Percentiles rank a stretch among this genome's conserved stretches.
phyloP scores from a whole-genome alignment of 108 stramenopile genomes.

The Nitzschia putrida region DNA sequence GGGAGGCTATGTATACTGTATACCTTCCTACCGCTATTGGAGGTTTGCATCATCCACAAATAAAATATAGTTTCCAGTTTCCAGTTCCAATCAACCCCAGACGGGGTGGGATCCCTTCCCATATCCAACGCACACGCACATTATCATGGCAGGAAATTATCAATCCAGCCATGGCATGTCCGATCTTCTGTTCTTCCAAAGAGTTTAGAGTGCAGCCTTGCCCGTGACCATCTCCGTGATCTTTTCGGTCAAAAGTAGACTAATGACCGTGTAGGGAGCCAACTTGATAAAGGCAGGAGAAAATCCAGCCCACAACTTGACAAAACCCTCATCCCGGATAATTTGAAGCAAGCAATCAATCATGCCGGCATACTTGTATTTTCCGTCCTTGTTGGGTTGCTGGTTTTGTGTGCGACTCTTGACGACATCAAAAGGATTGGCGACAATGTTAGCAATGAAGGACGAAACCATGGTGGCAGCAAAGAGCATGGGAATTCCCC shows the following conservation, averaged over 20 bases:
- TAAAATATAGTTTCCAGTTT: no score
- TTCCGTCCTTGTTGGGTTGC: constrained; percentile 32
- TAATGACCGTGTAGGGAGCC: constrained; percentile 76
- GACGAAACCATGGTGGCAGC: constrained; percentile 61
- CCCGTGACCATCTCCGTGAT: constrained; percentile 64
- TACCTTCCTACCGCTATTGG: no score
- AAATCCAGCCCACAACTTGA: constrained; percentile 67
- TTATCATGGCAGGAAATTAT: no score
- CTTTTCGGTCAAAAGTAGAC: constrained; percentile 64
- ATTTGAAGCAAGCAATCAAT: constrained; percentile 63
- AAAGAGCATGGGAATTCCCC: constrained; percentile 63
- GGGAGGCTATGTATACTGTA: no score
- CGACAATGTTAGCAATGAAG: constrained; percentile 58
- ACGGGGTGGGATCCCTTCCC: no score
- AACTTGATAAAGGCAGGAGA: constrained; percentile 74
- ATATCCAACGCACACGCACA: no score
- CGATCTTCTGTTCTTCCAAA: neutral
- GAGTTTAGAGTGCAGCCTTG: constrained; percentile 55
- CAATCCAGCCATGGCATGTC: no score
- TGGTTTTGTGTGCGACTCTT: constrained; percentile 67
- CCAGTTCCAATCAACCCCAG: no score
- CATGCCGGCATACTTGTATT: constrained; percentile 52
- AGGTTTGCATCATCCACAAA: no score
- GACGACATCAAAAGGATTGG: constrained; percentile 67
- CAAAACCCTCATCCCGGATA: constrained; percentile 50